Base-by-base conservation (phyloP, 1,284 basidiomycete genomes). In the Marasmius sp. region DNA sequence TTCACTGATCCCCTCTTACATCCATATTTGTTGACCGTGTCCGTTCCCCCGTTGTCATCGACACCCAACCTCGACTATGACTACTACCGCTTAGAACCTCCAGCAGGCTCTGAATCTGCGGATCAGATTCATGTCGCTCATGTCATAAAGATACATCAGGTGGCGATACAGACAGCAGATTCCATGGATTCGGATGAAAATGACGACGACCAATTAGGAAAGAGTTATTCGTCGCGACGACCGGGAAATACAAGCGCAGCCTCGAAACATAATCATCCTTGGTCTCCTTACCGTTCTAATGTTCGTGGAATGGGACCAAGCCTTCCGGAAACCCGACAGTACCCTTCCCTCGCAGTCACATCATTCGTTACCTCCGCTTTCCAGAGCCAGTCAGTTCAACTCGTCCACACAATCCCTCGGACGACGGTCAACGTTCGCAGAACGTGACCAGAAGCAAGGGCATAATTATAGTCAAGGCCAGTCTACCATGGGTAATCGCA, bases 1-100 rank as follows among this genome's bases (percentile, higher is more conserved):
- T 98, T 98, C 71, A 92, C 96, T 70, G 90, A 92, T 64, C 89
- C 93, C 3, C 85, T 98, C 18, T 84, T 99, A 7, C 94, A 97
- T 74, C 92, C 91, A 65, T 87, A 85, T 77, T 83, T 89, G 18
- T 75, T 77, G 6, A 73, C 78, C n/a, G 63, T n/a, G n/a, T n/a
- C 69, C 1, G 68, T 81, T 54, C 76, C 87, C n/a, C 76, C 84
- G 65, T 66, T 69, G 34, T 69, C 79, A 45, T 89, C 84, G 12
- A 85, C 83, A 36, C 82, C 83, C 9, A 84, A 82, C 50, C 66
- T 84, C 50, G 87, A 89, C 57, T 87, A 85, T 68, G 88, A 91
- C 65, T 88, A 88, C 43, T 86, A 84, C 72, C 79, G 87, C 16
- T 63, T 83, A 59, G 87, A 89, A 38, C 85, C 89, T 0, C 84